Evolutionary conservation across 1,284 basidiomycete genomes (phyloP).

Genomic region (Irpex rosettiformis): DNA sequence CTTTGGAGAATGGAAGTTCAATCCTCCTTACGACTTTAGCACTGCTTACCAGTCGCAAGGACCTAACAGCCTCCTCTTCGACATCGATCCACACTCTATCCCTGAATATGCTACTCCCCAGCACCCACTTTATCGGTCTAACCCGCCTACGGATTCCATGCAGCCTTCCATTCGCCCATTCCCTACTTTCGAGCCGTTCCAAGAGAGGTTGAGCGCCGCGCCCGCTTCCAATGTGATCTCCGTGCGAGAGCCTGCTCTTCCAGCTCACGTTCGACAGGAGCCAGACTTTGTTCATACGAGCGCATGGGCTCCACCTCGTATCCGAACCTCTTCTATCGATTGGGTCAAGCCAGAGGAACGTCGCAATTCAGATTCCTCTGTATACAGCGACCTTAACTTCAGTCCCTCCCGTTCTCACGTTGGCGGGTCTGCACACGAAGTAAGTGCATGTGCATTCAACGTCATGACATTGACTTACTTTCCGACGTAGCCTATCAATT

Average conservation of each 20-base stretch:
- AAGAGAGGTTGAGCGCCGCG: slow-evolving; percentile 28
- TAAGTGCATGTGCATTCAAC: slow-evolving; percentile 17
- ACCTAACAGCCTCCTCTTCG: slow-evolving; percentile 29
- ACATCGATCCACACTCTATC: slow-evolving; percentile 26
- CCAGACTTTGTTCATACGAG: slow-evolving; percentile 17
- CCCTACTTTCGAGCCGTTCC: slow-evolving; percentile 51
- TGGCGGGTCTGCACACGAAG: slow-evolving; percentile 34
- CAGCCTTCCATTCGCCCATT: slow-evolving; percentile 33
- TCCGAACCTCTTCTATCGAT: slow-evolving; percentile 26
- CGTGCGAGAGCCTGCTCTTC: slow-evolving; percentile 21
- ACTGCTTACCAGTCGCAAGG: slow-evolving; percentile 23
- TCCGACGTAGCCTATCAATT: slow-evolving; percentile 70
- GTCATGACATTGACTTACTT: slow-evolving; percentile 16
- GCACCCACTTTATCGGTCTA: slow-evolving; percentile 40
- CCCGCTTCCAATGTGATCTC: background rate
- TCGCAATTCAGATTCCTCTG: slow-evolving; percentile 18
- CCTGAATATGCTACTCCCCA: slow-evolving; percentile 27
- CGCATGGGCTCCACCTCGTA: slow-evolving; percentile 25
- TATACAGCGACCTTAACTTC: slow-evolving; percentile 18
- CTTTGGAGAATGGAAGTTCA: slow-evolving; percentile 49
- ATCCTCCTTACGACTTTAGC: slow-evolving; percentile 45
- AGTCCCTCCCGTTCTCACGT: slow-evolving; percentile 20
- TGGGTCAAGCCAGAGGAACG: slow-evolving; percentile 32
- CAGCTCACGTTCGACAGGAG: slow-evolving; percentile 22
- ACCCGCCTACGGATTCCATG: slow-evolving; percentile 24